Percentiles rank a stretch among this genome's conserved stretches.
phyloP scores from a whole-genome alignment of 106 monocot species.

The Ottelia alismoides region DNA sequence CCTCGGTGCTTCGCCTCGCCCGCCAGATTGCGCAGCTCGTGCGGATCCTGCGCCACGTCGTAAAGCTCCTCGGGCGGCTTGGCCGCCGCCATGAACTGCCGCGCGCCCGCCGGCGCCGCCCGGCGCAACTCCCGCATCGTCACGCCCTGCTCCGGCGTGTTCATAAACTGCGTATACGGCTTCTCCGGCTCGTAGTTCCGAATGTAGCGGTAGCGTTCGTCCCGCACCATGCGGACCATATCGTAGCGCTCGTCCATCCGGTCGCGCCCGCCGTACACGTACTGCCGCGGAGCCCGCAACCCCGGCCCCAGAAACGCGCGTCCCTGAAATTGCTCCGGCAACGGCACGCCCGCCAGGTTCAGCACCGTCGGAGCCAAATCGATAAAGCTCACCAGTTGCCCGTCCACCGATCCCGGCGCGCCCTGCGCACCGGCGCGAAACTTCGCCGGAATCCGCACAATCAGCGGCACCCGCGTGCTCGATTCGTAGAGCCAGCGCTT shows the following conservation, averaged over 20 bases:
- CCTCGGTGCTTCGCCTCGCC: too few relatives aligned
- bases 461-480: background rate
- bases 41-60: background rate
- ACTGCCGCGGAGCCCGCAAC: too few relatives aligned
- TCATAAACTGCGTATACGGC: background rate
- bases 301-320: background rate
- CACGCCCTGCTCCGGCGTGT: too few relatives aligned
- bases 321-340: background rate
- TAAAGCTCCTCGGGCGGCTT: background rate
- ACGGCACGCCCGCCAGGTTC: background rate
- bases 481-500: background rate
- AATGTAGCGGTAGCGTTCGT: background rate
- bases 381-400: background rate
- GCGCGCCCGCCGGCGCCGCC: too few relatives aligned
- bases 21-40: background rate
- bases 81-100: background rate
- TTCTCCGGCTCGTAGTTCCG: background rate
- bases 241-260: background rate
- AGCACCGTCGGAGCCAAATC: background rate
- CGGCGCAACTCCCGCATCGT: background rate
- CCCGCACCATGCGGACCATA: background rate
- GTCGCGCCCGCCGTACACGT: background rate
- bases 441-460: background rate
- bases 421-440: background rate
- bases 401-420: too few relatives aligned